These are phyloP conservation scores for Yamadazyma sp. DNA, from an alignment of 1,139 yeast genomes.

Conservation along the genomic window DNA sequence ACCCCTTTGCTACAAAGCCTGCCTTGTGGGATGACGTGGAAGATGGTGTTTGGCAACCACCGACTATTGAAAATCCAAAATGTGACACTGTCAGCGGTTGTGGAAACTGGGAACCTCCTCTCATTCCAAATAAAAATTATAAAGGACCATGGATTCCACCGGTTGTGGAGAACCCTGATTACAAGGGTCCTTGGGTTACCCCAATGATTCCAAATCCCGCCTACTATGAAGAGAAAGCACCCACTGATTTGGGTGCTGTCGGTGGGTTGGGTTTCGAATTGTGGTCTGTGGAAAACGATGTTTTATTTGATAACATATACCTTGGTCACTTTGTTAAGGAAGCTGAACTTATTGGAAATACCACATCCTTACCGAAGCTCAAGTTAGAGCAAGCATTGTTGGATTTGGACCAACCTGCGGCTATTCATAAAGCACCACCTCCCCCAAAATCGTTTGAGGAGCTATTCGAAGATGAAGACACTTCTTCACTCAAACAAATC, in stretches of 20 bases:
- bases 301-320: conserved; percentile 80
- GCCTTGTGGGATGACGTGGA: conserved; percentile 84
- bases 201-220: conserved; percentile 65
- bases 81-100: conserved; percentile 78
- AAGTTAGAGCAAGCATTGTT: conserved; percentile 50
- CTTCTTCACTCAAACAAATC: conserved; percentile 17
- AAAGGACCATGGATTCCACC: conserved; percentile 81
- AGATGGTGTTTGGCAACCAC: conserved; percentile 82
- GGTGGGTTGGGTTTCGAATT: conserved; percentile 87
- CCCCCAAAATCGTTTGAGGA: conserved; percentile 46
- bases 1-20: conserved; percentile 66
- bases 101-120: conserved; percentile 63
- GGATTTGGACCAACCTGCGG: conserved; percentile 37
- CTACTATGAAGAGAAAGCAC: conserved; percentile 57
- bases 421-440: conserved; percentile 32
- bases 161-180: conserved; percentile 66
- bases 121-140: conserved; percentile 65
- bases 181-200: conserved; percentile 80
- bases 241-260: conserved; percentile 64
- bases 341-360: conserved; percentile 81
- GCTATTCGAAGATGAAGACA: conserved; percentile 29
- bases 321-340: conserved; percentile 79
- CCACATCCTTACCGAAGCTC: conserved; percentile 65
- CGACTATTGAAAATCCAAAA: conserved; percentile 67
- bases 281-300: conserved; percentile 80